Base-by-base conservation (phyloP, 768 basidiomycete species). In the Termitomyces bulborhizus region DNA sequence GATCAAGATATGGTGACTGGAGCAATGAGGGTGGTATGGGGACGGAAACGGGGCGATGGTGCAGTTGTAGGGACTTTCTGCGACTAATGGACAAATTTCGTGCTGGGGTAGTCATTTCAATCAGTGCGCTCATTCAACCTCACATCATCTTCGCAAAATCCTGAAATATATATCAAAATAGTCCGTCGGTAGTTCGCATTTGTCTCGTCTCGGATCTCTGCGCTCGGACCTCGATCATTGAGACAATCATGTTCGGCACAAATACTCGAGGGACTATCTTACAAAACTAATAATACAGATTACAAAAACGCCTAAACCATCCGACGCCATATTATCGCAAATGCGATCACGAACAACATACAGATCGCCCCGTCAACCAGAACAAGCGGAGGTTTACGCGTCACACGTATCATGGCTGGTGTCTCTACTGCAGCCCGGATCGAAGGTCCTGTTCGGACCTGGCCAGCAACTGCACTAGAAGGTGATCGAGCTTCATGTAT, bases 321-420 rank as follows among this genome's bases (percentile, higher is more conserved):
- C 65, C 87, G 76, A 56, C 85, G 78, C 61, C 80, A 87, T 46
- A 91, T 72, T 41, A 92, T 76, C 34, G 81, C 84, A 62, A 86
- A 79, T 46, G 85, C 77, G 55, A 90, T 69, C 13, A 85, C 84
- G 9, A 91, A 71, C 21, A 89, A 73, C 46, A 90, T 74, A 66
- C 85, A 84, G 57, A 92, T 91, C 29, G 84, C 82, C 11, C 81
- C 81, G 67, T 91, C 90, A 32, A 92, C 72, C 24, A 89, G 68
- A 26, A 57, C 41, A 36, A 89, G 64, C 24, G 87, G 87, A 24
- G 87, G 82, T 55, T 71, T 75, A 39, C 40, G 56, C 43, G 47
- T 46, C 36, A 51, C 43, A 13, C 60, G 54, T 46, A 62, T 59
- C 18, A 50, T 41, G 24, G 18, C 37, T 26, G 61, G 59, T 6